Evolutionary conservation across 2,329 filamentous ascomycete species (phyloP), one percentile per base, ranked within the genome.

Genomic region (Nemania sp.): DNA sequence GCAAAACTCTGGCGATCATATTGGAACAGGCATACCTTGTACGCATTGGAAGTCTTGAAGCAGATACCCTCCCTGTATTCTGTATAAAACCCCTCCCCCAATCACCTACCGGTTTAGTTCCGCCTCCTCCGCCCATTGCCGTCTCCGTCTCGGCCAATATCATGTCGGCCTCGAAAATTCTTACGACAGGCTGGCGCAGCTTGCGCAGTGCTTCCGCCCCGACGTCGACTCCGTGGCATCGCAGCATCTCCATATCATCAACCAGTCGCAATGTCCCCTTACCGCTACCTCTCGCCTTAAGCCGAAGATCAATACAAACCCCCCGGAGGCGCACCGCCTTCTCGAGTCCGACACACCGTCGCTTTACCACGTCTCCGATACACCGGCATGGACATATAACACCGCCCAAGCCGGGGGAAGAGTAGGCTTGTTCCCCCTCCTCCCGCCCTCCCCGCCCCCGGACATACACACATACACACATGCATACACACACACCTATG

Each of bases 321-420:
- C 47, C 53, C 21, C 56, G 20, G 20, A 46, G 53, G 17, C 56
- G 54, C 56, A 37, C 54, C 17, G 46, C 45, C 17, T 47, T 53
- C 47, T 51, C 60, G 5, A 60, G 15, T n/a, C 51, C 60, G 29
- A 49, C 49, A n/a, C 52, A 64, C 32, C 71, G 88, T 71, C 75
- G 74, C 55, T 95, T 97, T 74, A 90, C 89, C 43, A 85, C 83
- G 11, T 88, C 88, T 4, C 72, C 84, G 11, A 71, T 79, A 58
- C 76, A 78, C 55, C 78, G 75, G 51, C 95, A 99, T 76, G 92
- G 90, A 48, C 91, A 98, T 75, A 78, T 97, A 68, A 86, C 88
- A 57, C 85, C 90, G 32, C 94, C 95, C 1, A 94, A 93, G 77
- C 85, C 91, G 0, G 95, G 95, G 49, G 91, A 98, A 83, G 95